Evolutionary conservation across 1,284 basidiomycete genomes (phyloP), one percentile per base, ranked within the genome.

Genomic region (Pascua sp.): DNA sequence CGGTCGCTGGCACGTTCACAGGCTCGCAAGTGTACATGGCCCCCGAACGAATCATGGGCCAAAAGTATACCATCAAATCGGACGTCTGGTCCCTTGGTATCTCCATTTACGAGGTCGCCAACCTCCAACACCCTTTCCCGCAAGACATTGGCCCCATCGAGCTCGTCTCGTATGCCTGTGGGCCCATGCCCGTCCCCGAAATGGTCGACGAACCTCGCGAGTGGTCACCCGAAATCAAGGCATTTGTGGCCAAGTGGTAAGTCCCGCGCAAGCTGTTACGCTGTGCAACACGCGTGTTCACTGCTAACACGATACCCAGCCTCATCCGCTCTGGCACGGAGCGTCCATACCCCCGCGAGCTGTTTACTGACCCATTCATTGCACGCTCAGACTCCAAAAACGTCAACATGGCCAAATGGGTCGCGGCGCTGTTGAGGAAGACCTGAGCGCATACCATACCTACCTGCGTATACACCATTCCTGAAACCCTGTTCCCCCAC

Each of bases 1-100:
- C 91, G 24, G 78, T 90, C 55, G 95, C 95, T 0, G 90, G 88
- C 17, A 98, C 95, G 0, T 98, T 97, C 67, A 97, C 93, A 0
- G 95, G 95, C 2, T 98, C 95, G 3, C 91, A 90, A 68, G 91
- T 90, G 71, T 98, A 98, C 79, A 98, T 98, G 91, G 92, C 93
- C 88, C 95, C 95, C 46, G 95, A 98, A 76, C 85, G 95, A 51
- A 93, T 98, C 66, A 86, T 85, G 55, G 93, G 93, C 55, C 90
- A 92, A 5, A 88, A 91, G 71, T 98, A 98, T 78, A 91, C 90
- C 37, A 91, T 97, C 77, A 96, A 95, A 78, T 95, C 93, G 8
- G 94, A 98, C 71, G 90, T 98, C 7, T 97, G 93, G 94, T 95
- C 92, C 1, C 82, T 96, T 53, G 94, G 95, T 37, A 91, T 98